Evolutionary conservation across 352 stramenopile genomes (phyloP).

Genomic region (Globisporangium canariense): DNA sequence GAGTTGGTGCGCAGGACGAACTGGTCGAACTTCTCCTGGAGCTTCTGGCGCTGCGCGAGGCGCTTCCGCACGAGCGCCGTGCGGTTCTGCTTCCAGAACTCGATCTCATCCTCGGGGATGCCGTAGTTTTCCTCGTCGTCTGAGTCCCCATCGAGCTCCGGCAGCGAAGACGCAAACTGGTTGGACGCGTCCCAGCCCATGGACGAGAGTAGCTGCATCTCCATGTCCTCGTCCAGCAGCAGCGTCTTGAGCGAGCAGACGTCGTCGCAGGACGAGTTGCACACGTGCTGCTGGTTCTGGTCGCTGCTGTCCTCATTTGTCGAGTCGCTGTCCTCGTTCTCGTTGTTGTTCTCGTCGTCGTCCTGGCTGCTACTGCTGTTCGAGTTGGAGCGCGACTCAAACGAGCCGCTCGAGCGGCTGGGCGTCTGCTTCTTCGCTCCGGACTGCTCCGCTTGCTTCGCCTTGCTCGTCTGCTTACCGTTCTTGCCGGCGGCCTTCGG

Average conservation of each 20-base stretch:
- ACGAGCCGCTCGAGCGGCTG: conserved; percentile 26
- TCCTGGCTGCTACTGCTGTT: conserved; percentile 24
- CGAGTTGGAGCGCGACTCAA: conserved; percentile 37
- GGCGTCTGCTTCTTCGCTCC: conserved; percentile 14
- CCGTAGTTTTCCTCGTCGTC: conserved; percentile 78
- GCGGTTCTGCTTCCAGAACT: conserved; percentile 84
- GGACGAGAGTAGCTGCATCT: conserved; percentile 76
- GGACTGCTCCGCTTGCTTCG: conserved; percentile 22
- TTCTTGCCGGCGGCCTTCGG: conserved; percentile 22
- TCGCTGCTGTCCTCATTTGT: conserved; percentile 26
- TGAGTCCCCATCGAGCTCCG: conserved; percentile 66
- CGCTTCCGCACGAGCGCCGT: conserved; percentile 70
- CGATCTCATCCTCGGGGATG: conserved; percentile 83
- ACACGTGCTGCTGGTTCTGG: conserved; percentile 40
- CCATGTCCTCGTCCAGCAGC: conserved; percentile 62
- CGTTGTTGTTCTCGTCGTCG: conserved; percentile 26
- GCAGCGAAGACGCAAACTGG: conserved; percentile 56
- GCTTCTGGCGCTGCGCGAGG: conserved; percentile 74
- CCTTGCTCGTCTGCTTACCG: conserved; percentile 28
- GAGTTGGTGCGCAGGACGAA: conserved; percentile 75
- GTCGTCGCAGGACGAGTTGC: conserved; percentile 48
- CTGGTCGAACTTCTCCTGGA: conserved; percentile 84
- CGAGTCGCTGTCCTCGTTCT: conserved; percentile 41
- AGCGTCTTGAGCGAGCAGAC: conserved; percentile 44
- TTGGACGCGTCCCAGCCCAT: conserved; percentile 80